Percentiles rank a stretch among this genome's conserved stretches.
Evolutionary conservation across 2,329 filamentous ascomycete species (phyloP).

Genomic region (Aspergillaceae sp.): DNA sequence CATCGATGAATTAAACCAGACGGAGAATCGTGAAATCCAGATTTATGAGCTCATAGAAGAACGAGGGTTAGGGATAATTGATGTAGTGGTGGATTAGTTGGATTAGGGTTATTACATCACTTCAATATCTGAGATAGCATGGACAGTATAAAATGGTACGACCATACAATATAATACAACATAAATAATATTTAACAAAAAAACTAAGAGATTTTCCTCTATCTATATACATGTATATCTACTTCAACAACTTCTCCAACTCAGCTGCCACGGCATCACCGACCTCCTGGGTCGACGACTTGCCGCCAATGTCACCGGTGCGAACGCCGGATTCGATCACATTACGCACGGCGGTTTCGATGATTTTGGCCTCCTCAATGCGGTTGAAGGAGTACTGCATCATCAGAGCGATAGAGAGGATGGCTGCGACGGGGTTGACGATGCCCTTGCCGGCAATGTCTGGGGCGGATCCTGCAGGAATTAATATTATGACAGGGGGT

Average conservation of each 20-base stretch:
- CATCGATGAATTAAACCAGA: too few relatives aligned
- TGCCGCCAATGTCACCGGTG: slow-evolving; percentile 80
- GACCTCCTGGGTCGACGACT: slow-evolving; percentile 63
- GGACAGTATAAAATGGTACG: too few relatives aligned
- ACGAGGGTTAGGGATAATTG: too few relatives aligned
- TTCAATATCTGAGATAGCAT: too few relatives aligned
- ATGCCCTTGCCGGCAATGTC: slow-evolving; percentile 89
- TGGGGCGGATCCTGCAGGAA: slow-evolving; percentile 63
- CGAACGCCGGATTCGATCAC: slow-evolving; percentile 70
- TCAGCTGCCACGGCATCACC: slow-evolving; percentile 74
- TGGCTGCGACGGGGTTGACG: slow-evolving; percentile 85
- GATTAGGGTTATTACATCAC: too few relatives aligned
- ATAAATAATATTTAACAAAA: background rate
- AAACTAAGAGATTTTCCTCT: too few relatives aligned
- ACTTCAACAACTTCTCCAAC: slow-evolving; percentile 59
- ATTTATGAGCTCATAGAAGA: too few relatives aligned
- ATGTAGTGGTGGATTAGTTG: too few relatives aligned
- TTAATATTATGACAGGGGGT: slow-evolving; percentile 1
- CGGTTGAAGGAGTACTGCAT: slow-evolving; percentile 83
- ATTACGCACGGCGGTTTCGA: slow-evolving; percentile 72
- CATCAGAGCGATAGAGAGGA: slow-evolving; percentile 92
- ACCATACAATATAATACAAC: background rate
- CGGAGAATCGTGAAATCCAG: too few relatives aligned
- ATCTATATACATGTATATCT: slow-evolving; percentile 5
- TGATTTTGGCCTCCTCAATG: slow-evolving; percentile 63